Evolutionary conservation across 2,329 filamentous ascomycete species (phyloP).

Genomic region (Apiospora pterosperma): DNA sequence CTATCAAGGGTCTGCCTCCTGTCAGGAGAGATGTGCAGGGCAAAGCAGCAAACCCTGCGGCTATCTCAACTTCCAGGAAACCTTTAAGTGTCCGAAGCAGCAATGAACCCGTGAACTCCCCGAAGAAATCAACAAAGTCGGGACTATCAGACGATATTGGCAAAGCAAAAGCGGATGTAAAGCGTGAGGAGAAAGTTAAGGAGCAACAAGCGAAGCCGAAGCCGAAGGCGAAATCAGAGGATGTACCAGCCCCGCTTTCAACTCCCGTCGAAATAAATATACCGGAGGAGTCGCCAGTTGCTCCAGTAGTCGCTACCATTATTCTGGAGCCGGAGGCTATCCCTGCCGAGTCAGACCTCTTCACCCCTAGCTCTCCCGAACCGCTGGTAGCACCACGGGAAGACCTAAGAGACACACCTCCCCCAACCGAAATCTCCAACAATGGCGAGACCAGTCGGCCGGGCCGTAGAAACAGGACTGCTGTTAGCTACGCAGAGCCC

Average conservation of each 20-base stretch:
- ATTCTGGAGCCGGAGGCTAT: slow-evolving; percentile 28
- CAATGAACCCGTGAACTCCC: slow-evolving; percentile 57
- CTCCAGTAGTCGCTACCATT: slow-evolving; percentile 15
- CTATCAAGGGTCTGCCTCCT: slow-evolving; percentile 41
- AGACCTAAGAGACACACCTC: slow-evolving; percentile 52
- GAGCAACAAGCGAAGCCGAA: slow-evolving; percentile 13
- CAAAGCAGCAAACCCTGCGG: slow-evolving; percentile 19
- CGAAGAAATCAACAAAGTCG: slow-evolving; percentile 45
- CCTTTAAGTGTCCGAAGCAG: slow-evolving; percentile 56
- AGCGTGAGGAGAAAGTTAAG: slow-evolving; percentile 14
- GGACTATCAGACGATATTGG: slow-evolving; percentile 32
- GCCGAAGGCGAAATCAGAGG: slow-evolving; percentile 17
- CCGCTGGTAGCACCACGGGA: slow-evolving; percentile 29
- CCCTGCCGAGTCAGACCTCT: slow-evolving; percentile 36
- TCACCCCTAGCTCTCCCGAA: slow-evolving; percentile 48
- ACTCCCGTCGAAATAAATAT: slow-evolving; percentile 26
- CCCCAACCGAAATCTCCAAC: slow-evolving; percentile 53
- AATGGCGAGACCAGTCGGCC: slow-evolving; percentile 58
- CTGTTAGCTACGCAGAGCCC: slow-evolving; percentile 79
- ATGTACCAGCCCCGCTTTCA: background rate
- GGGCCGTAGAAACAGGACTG: slow-evolving; percentile 62
- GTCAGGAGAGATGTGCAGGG: slow-evolving; percentile 39
- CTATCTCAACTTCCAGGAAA: slow-evolving; percentile 34
- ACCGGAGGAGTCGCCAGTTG: slow-evolving; percentile 12
- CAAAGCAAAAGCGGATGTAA: slow-evolving; percentile 35